phyloP scores from a whole-genome alignment of 352 stramenopile genomes.

The Phytophthora pluvialis region DNA sequence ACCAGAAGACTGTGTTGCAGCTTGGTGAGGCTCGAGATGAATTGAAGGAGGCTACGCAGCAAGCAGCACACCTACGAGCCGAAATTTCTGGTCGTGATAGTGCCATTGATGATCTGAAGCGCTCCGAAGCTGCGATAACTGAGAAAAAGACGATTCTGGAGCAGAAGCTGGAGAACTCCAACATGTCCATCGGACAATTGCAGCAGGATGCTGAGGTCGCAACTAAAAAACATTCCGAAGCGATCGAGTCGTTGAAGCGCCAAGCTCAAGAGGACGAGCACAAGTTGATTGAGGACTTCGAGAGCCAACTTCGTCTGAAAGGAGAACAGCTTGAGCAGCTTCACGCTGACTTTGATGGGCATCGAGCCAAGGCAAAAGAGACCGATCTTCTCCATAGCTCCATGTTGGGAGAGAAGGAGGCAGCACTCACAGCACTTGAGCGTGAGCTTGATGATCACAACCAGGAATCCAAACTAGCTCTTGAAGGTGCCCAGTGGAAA shows the following conservation, averaged over 20 bases:
- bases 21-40: slow-evolving; percentile 20
- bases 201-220: slow-evolving; percentile 19
- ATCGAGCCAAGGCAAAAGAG: slow-evolving; percentile 28
- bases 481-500: slow-evolving; percentile 25
- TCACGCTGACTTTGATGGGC: slow-evolving; percentile 23
- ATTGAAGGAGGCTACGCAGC: slow-evolving; percentile 22
- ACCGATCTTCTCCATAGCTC: slow-evolving; percentile 16
- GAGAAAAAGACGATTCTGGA: slow-evolving; percentile 30
- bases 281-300: slow-evolving; percentile 26
- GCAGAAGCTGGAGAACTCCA: slow-evolving; percentile 30
- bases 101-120: slow-evolving; percentile 26
- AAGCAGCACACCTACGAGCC: slow-evolving; percentile 14
- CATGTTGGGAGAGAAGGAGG: slow-evolving; percentile 32
- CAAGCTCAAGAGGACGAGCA: slow-evolving; percentile 26
- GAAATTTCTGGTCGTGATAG: slow-evolving; percentile 26
- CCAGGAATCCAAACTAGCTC: slow-evolving; percentile 22
- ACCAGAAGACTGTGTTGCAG: slow-evolving; percentile 11
- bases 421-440: slow-evolving; percentile 47
- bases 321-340: slow-evolving; percentile 28
- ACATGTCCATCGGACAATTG: slow-evolving; percentile 21
- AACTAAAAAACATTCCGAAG: slow-evolving; percentile 24
- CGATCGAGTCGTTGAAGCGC: slow-evolving; percentile 20
- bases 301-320: slow-evolving; percentile 31
- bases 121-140: slow-evolving; percentile 5
- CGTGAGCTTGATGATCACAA: slow-evolving; percentile 53